A percentile compares a stretch with the other conserved stretches of the same genome.
Conservation (phyloP, 805 yeast species). For the Saccharomyces jurei region DNA sequence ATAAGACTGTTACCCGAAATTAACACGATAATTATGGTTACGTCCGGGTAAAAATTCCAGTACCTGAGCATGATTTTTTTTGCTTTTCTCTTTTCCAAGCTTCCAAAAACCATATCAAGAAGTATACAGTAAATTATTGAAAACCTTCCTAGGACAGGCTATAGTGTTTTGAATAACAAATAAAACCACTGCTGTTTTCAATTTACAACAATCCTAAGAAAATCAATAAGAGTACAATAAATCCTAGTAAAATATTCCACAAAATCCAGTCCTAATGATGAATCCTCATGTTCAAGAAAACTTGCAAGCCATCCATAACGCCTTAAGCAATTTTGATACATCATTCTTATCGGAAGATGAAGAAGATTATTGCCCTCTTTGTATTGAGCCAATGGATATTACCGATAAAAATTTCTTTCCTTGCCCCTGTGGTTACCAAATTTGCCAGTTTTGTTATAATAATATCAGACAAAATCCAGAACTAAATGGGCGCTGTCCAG, state of each 20-base stretch:
- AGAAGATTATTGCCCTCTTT: conserved; percentile 61
- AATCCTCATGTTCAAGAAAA: conserved; percentile 25
- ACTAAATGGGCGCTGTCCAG: conserved; percentile 93
- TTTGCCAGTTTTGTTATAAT: conserved; percentile 96
- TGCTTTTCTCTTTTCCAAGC: neutral
- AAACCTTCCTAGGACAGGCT: neutral
- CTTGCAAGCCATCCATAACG: conserved; percentile 26
- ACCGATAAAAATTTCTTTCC: conserved; percentile 95
- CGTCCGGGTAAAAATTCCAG: neutral
- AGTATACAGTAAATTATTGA: neutral
- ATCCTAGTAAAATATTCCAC: too few relatives aligned
- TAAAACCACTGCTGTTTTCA: neutral
- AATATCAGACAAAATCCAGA: conserved; percentile 94
- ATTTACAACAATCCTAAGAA: neutral
- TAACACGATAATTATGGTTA: neutral
- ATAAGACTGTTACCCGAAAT: neutral
- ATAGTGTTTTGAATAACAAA: neutral
- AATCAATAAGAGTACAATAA: neutral
- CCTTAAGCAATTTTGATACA: conserved; percentile 27
- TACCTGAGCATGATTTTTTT: neutral
- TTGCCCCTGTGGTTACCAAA: conserved; percentile 99
- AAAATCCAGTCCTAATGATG: conserved; percentile 9
- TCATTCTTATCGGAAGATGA: conserved; percentile 31
- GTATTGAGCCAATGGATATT: conserved; percentile 96
- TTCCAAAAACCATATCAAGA: neutral